A percentile compares a stretch with the other conserved stretches of the same genome.
These are phyloP conservation scores for Chalara sp. DNA, from an alignment of 2,329 filamentous ascomycete genomes.

Conservation along the genomic window DNA sequence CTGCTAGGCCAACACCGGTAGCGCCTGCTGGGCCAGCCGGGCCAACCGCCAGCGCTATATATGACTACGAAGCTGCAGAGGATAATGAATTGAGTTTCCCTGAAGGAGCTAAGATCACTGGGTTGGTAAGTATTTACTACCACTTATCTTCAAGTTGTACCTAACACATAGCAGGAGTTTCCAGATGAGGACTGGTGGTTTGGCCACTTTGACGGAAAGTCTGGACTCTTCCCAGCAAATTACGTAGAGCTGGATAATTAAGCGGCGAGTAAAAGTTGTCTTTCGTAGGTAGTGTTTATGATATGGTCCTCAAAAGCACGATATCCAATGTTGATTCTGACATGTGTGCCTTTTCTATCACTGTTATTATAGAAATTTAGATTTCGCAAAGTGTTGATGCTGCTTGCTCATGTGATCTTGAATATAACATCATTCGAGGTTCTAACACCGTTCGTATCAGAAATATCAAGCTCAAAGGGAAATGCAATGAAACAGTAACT, in stretches of 20 bases:
- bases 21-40: slow-evolving; percentile 31
- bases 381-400: slow-evolving; percentile 15
- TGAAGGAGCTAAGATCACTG: slow-evolving; percentile 75
- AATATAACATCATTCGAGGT: no score
- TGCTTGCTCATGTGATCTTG: slow-evolving; percentile 1
- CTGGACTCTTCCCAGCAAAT: slow-evolving; percentile 77
- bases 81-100: slow-evolving; percentile 87
- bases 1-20: slow-evolving; percentile 30
- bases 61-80: slow-evolving; percentile 95
- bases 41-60: slow-evolving; percentile 75
- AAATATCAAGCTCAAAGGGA: no score
- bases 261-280: neutral
- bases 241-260: slow-evolving; percentile 50
- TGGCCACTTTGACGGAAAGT: slow-evolving; percentile 71
- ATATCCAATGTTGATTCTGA: no score
- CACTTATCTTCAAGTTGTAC: neutral
- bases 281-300: no score
- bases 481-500: no score
- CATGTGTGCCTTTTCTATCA: no score
- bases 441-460: no score
- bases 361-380: neutral
- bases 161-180: slow-evolving; percentile 60
- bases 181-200: slow-evolving; percentile 99
- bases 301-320: no score
- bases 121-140: slow-evolving; percentile 53